Conservation (phyloP, 108 stramenopile species). For the Conticribra guillardii region DNA sequence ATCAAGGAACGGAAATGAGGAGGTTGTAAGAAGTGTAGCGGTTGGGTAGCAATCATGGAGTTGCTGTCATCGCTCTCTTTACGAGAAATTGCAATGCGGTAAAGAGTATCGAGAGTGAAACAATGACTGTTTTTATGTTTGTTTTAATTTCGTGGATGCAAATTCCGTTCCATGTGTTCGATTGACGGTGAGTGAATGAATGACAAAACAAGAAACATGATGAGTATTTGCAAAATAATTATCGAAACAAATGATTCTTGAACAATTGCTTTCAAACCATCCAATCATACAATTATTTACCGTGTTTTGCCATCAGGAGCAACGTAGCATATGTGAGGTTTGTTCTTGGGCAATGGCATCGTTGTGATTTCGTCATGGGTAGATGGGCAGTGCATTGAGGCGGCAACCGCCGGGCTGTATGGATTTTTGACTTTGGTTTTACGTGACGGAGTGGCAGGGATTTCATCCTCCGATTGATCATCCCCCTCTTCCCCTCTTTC, state of each 20-base stretch:
- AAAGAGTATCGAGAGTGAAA: conserved; percentile 82
- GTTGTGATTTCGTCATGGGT: conserved; percentile 70
- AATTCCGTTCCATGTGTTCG: no score
- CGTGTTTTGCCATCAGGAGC: conserved; percentile 63
- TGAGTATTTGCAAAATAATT: no score
- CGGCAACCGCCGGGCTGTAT: conserved; percentile 41
- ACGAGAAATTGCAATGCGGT: conserved; percentile 63
- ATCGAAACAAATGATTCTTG: no score
- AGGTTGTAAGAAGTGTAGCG: conserved; percentile 72
- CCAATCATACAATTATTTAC: no score
- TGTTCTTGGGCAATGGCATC: conserved; percentile 51
- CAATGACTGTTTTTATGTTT: no score
- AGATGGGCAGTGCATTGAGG: conserved; percentile 54
- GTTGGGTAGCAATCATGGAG: neutral
- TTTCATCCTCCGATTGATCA: no score
- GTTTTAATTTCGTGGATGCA: no score
- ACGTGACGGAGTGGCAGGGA: conserved; percentile 7
- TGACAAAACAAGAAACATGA: no score
- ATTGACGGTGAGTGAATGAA: no score
- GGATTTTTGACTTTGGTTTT: conserved; percentile 10
- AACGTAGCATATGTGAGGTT: conserved; percentile 74
- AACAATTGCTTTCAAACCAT: no score
- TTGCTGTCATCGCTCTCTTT: conserved; percentile 32
- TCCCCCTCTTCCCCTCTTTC: neutral
- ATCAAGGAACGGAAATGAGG: conserved; percentile 82